A percentile compares a stretch with the other conserved stretches of the same genome.
Evolutionary conservation across 768 basidiomycete genomes (phyloP).

Genomic region (Lentinus brumalis): DNA sequence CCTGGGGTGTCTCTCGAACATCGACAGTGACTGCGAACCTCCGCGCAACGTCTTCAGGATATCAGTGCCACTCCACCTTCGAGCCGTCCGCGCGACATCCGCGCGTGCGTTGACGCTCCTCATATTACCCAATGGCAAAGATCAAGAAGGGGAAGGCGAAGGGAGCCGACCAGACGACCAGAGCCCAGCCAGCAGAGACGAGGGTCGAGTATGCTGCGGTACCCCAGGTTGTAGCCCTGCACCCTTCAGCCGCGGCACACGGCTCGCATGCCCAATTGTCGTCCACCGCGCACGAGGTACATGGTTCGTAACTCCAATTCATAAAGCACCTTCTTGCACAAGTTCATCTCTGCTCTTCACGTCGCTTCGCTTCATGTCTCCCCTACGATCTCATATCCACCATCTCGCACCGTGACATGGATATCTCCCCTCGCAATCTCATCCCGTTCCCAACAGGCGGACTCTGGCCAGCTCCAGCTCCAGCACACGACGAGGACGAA

Average conservation of each 20-base stretch:
- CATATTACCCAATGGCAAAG: constrained; percentile 16
- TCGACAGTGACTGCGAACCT: background rate
- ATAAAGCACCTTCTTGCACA: background rate
- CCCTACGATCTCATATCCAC: constrained; percentile 1
- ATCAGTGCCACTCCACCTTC: background rate
- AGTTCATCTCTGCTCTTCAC: background rate
- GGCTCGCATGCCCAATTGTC: constrained; percentile 3
- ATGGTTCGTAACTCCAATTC: constrained; percentile 11
- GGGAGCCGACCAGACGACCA: constrained; percentile 9
- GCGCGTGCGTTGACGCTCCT: constrained; percentile 9
- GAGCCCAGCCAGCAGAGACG: background rate
- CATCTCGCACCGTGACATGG: constrained; percentile 5
- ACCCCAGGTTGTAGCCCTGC: constrained; percentile 5
- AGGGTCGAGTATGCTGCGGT: constrained; percentile 1
- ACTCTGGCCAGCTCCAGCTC: constrained; percentile 2
- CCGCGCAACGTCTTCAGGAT: background rate
- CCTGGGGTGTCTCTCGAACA: background rate
- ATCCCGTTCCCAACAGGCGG: constrained; percentile 15
- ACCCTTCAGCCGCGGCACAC: constrained; percentile 8
- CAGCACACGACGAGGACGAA: constrained; percentile 1
- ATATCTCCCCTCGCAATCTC: constrained; percentile 7
- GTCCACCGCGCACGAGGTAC: constrained; percentile 7
- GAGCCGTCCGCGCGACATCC: constrained; percentile 6
- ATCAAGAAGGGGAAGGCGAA: constrained; percentile 17
- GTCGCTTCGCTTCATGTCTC: background rate